Evolutionary conservation across 2,329 filamentous ascomycete species (phyloP), one percentile per base, ranked within the genome.

Genomic region (Thelonectria blattea): DNA sequence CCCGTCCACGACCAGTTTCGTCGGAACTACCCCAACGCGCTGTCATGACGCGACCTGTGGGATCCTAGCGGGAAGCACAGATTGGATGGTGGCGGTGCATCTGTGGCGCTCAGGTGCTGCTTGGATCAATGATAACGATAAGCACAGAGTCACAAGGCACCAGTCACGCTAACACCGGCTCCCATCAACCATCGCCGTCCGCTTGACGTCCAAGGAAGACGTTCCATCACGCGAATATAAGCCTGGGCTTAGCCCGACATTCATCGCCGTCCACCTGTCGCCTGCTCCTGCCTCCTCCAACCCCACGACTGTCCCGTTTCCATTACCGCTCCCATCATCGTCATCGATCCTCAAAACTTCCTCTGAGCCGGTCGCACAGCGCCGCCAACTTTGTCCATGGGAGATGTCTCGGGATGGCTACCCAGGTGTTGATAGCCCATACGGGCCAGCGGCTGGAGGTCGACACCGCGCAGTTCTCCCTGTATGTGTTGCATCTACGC

Each of bases 341-440:
- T 50, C 59, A 34, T 50, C 52, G 43, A 53, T 39, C 42, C 34
- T 17, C 46, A 22, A 52, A n/a, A 60, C 32, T 52, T 62, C 30
- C 50, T 56, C 46, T 52, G 47, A 47, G 60, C 52, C 64, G 59
- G 69, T 67, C 65, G 64, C 69, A 55, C 63, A 65, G 67, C 65
- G 67, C 71, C 66, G 71, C 66, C 67, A 67, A 56, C 51, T 64
- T 24, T 66, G 68, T 69, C 60, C 61, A 71, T 69, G 71, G 75
- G 79, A 79, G 73, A 83, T 84, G 82, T 80, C 80, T 81, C 79
- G 85, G 83, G 79, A 96, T 96, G 92, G 91, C 91, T 81, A 87
- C 94, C 76, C 88, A 92, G 81, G 89, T 97, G 79, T 91, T 92
- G 82, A 89, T 97, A 75, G 93, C 92, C 84, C 93, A 96, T 81